These are phyloP conservation scores for Perilla frutescens DNA, from an alignment of 257 asterid genomes.

Conservation along the genomic window DNA sequence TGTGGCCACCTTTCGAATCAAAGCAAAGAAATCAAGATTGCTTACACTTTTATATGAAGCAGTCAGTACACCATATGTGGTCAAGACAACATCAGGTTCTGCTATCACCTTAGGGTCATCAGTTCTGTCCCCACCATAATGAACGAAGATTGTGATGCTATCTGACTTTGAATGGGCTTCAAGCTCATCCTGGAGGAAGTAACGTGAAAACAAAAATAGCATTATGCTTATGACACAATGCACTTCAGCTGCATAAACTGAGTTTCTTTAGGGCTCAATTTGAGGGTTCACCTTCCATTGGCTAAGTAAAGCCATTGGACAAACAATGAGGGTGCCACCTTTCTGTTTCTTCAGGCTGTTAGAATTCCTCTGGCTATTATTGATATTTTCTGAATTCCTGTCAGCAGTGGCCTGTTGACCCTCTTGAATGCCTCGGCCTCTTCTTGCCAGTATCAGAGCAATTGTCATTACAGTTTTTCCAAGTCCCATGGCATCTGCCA, in stretches of 20 bases:
- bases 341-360: constrained; percentile 45
- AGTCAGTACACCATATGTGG: constrained; percentile 77
- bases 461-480: constrained; percentile 96
- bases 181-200: constrained; percentile 65
- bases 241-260: background rate
- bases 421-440: constrained; percentile 58
- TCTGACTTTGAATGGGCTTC: constrained; percentile 69
- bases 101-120: constrained; percentile 64
- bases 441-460: constrained; percentile 68
- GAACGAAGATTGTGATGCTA: constrained; percentile 66
- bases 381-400: constrained; percentile 30
- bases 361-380: constrained; percentile 34
- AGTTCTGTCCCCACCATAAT: constrained; percentile 76
- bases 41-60: constrained; percentile 73
- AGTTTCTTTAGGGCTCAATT: background rate
- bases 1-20: constrained; percentile 14
- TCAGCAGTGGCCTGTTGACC: constrained; percentile 39
- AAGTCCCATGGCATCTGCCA: constrained; percentile 96
- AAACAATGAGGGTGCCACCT: constrained; percentile 86
- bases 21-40: background rate
- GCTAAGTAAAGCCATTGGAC: constrained; percentile 93
- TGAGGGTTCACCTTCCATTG: constrained; percentile 79
- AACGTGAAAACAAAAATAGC: constrained; percentile 13
- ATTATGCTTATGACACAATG: background rate
- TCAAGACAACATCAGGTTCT: constrained; percentile 75